Base-by-base conservation (phyloP, 495 filamentous ascomycete species). In the Parathielavia hyrcaniae region DNA sequence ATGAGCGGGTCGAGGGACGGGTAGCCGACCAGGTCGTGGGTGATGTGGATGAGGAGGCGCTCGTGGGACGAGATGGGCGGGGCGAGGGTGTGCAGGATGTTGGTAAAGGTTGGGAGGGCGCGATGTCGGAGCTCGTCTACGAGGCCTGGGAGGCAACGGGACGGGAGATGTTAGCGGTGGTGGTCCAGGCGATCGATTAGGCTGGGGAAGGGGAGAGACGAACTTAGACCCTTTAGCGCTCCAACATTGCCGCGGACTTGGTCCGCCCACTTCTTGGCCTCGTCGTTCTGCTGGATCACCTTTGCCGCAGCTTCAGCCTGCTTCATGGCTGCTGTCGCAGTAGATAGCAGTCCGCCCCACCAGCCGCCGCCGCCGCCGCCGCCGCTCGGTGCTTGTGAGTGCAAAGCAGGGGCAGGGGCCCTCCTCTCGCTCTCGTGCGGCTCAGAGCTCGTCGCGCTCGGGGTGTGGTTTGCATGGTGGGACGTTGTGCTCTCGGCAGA, bases 51-150 rank as follows among this genome's bases (percentile, higher is more conserved):
- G 64, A 93, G 88, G 10, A 99, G 88, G 51, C 93, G 89, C 75
- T 99, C 93, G 73, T 97, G 95, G 7, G 92, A 93, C 22, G 90
- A 93, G 65, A 99, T 99, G 11, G 93, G 93, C 41, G 93, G 95
- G 3, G 93, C 95, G 54, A 99, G 85, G 45, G 88, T 95, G 69
- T 96, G 88, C 53, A 99, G 82, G 67, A 99, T 86, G 67, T 87
- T 87, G 65, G 91, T 91, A 69, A 99, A 96, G 60, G 93, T 97
- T 47, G 93, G 93, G 30, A 99, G 79, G 44, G 93, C 93, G 61
- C 88, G 87, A 60, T 86, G 87, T 59, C 87, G 83, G 64, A 99
- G 81, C 66, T 96, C 93, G 71, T 88, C 90, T 2, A 30, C 26
- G 26, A 30, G 26, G 63, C 93, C 92, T 96, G 62, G 30, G 51